Conservation (phyloP, 371 early-diverging fungal species). For the Mortierella sp. region DNA sequence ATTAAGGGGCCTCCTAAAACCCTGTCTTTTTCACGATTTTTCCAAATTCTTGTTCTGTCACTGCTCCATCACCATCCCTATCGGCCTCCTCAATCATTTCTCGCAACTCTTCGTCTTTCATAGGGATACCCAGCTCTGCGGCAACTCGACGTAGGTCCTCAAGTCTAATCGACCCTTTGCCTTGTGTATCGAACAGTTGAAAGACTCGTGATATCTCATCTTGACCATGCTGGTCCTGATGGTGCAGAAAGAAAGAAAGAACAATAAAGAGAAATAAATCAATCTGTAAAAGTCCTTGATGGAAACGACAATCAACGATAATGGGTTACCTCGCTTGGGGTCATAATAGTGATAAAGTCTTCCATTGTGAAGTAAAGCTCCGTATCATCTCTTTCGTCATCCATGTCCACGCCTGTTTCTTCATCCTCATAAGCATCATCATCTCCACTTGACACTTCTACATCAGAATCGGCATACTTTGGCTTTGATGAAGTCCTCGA, state of each 20-base stretch:
- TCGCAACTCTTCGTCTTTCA: conserved; percentile 79
- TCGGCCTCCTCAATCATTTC: conserved; percentile 89
- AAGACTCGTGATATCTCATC: conserved; percentile 78
- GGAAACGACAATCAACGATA: not conserved
- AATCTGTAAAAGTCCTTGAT: not conserved
- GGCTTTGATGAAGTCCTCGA: conserved; percentile 16
- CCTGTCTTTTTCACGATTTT: conserved; percentile 32
- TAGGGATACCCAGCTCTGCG: conserved; percentile 70
- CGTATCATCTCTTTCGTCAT: not conserved
- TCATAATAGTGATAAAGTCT: conserved; percentile 81
- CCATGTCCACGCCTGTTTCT: not conserved
- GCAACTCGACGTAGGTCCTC: conserved; percentile 80
- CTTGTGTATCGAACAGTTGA: conserved; percentile 79
- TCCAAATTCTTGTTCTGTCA: conserved; percentile 32
- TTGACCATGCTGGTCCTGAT: conserved; percentile 61
- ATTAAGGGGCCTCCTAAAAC: conserved; percentile 5
- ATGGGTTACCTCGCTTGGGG: conserved; percentile 32
- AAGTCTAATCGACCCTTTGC: conserved; percentile 77
- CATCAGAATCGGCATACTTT: conserved; percentile 45
- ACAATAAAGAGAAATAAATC: not conserved
- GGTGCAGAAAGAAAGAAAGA: not conserved
- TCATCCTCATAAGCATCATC: conserved; percentile 16
- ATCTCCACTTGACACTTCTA: conserved; percentile 8
- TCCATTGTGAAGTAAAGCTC: conserved; percentile 61
- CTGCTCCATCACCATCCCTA: conserved; percentile 69